Base-by-base conservation (phyloP, 257 asterid species). In the Rauvolfia tetraphylla region DNA sequence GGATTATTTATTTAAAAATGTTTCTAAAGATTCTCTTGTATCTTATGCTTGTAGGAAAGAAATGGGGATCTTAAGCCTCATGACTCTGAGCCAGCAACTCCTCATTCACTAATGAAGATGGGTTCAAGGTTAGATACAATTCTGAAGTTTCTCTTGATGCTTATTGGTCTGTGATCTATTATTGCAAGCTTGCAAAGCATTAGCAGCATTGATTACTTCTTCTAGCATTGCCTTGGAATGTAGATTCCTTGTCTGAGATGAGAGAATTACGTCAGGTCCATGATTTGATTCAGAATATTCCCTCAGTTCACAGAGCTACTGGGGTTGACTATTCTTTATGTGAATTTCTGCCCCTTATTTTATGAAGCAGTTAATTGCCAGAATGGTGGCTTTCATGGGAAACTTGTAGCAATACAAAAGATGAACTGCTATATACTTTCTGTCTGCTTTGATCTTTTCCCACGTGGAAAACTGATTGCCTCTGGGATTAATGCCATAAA, bases 61-160 rank as follows among this genome's bases (percentile, higher is more conserved):
- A 90, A 85, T 72, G 92, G 92, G 81, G 98, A 95, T 77, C 83
- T 82, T 81, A 92, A 83, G 78, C 79, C 79, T 78, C 91, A 86
- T 53, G 98, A 90, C 18, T 71, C 83, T 29, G 97, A 92, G 84
- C 93, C 96, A 78, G 89, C 94, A 73, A 88, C 95, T 70, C 96
- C 97, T 34, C 91, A 84, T 86, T 78, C 91, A 25, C 83, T 91
- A 72, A 68, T 83, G 87, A 92, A 91, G 79, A 69, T 86, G 87
- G 86, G 83, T 78, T 91, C 97, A 73, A 91, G 99, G 99, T 95
- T 78, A 72, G 90, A 51, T 23, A 31, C 18, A n/a, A 63, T 13
- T 65, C 22, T 59, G 14, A n/a, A 33, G 4, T 7, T 3, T 44
- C 51, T 2, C 34, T 34, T 7, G 22, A 72, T 23, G 27, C 7